These are phyloP conservation scores for Fusarium penzigii DNA, from an alignment of 2,329 filamentous ascomycete genomes.

Conservation along the genomic window DNA sequence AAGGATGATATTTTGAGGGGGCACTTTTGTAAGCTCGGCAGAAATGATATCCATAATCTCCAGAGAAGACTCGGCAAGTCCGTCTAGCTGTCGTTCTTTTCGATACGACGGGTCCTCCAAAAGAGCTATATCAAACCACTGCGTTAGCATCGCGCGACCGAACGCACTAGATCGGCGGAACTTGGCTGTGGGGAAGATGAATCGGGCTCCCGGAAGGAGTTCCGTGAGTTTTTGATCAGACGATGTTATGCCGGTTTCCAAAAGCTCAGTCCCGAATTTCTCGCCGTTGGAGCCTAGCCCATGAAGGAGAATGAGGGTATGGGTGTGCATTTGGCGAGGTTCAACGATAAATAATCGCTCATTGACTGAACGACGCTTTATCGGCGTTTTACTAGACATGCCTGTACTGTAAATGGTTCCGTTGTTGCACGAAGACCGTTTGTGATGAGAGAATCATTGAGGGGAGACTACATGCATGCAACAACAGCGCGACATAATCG, in stretches of 20 bases:
- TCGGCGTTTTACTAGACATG: too few relatives aligned
- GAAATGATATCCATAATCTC: constrained; percentile 38
- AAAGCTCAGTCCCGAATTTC: constrained; percentile 35
- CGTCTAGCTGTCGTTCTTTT: constrained; percentile 44
- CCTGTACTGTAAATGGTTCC: too few relatives aligned
- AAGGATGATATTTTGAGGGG: constrained; percentile 43
- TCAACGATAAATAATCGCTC: constrained; percentile 21
- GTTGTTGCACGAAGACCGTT: too few relatives aligned
- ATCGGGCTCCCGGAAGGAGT: constrained; percentile 41
- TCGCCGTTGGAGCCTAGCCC: constrained; percentile 33
- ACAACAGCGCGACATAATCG: too few relatives aligned
- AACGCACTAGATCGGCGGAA: constrained; percentile 46
- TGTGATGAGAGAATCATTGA: too few relatives aligned
- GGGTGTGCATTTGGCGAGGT: constrained; percentile 23
- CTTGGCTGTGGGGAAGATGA: constrained; percentile 52
- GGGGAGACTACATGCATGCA: too few relatives aligned
- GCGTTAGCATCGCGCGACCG: constrained; percentile 44
- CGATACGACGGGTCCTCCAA: constrained; percentile 42
- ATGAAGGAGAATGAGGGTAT: constrained; percentile 33
- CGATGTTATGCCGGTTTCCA: constrained; percentile 30
- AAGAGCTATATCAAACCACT: constrained; percentile 53
- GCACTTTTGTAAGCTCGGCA: constrained; percentile 33
- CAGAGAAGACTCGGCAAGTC: constrained; percentile 42
- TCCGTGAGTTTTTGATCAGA: constrained; percentile 33
- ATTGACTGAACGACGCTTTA: too few relatives aligned